Conservation (phyloP, 352 stramenopile genomes). For the Globisporangium orthogonon region DNA sequence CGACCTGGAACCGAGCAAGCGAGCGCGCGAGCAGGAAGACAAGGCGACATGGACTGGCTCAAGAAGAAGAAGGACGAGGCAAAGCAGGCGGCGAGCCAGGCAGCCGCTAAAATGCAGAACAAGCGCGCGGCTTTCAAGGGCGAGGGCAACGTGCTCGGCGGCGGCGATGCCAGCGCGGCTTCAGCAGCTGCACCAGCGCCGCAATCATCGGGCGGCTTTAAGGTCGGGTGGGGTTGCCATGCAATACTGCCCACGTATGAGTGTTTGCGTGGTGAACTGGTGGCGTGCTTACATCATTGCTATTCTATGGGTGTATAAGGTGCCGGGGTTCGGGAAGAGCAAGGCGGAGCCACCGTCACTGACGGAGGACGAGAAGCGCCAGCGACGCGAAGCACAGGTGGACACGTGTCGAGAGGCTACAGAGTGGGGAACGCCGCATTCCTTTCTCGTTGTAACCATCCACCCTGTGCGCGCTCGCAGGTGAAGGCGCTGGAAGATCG, state of each 20-base stretch:
- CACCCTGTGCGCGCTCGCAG: slow-evolving; percentile 9
- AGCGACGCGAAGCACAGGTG: slow-evolving; percentile 59
- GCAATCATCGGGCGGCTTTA: slow-evolving; percentile 15
- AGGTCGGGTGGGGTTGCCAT: slow-evolving; percentile 13
- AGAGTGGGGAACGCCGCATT: no score
- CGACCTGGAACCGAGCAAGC: no score
- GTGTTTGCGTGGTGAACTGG: background rate
- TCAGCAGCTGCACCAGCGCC: slow-evolving; percentile 9
- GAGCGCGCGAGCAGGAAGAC: no score
- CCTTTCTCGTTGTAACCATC: no score
- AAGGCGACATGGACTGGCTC: slow-evolving; percentile 49
- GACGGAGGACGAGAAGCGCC: slow-evolving; percentile 46
- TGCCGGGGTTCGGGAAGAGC: slow-evolving; percentile 32
- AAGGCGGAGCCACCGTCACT: slow-evolving; percentile 27
- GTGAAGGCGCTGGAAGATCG: slow-evolving; percentile 51
- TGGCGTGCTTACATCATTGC: no score
- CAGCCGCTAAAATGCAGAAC: slow-evolving; percentile 64
- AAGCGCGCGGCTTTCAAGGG: slow-evolving; percentile 56
- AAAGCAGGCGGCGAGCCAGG: slow-evolving; percentile 42
- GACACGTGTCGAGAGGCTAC: background rate
- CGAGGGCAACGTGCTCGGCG: slow-evolving; percentile 55
- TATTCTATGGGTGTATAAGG: slow-evolving; percentile 8
- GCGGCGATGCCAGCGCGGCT: slow-evolving; percentile 1
- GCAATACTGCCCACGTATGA: background rate
- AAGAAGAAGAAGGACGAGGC: slow-evolving; percentile 82